Conservation (phyloP, 2,329 filamentous ascomycete genomes). For the Helotiales sp. region DNA sequence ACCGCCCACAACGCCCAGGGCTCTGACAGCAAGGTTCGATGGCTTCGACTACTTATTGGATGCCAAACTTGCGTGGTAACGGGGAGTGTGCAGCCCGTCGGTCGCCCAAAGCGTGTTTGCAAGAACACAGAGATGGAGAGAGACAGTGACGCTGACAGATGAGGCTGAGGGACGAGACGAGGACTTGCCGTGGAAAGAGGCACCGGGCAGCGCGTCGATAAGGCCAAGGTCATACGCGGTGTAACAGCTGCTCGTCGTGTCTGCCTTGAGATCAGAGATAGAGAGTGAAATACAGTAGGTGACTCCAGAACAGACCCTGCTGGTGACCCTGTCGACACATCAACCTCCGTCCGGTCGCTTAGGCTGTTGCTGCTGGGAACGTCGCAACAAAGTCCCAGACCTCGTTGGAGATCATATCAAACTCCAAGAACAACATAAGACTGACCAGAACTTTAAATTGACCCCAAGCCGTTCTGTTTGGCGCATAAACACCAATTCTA, state of each 20-base stretch:
- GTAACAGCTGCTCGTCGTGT: constrained; percentile 5
- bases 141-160: neutral
- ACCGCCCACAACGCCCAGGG: constrained; percentile 1
- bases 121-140: neutral
- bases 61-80: neutral
- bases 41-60: constrained; percentile 3
- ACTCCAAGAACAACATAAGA: neutral
- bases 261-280: neutral
- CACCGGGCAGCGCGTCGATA: neutral
- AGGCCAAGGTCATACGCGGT: neutral
- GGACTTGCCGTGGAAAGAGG: neutral
- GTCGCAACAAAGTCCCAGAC: constrained; percentile 1
- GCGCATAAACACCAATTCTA: constrained; percentile 1
- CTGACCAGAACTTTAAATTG: constrained; percentile 2
- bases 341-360: neutral
- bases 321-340: neutral
- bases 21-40: neutral
- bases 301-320: neutral
- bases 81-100: neutral
- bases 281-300: neutral
- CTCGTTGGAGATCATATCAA: neutral
- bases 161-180: constrained; percentile 1
- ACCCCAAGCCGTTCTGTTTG: neutral
- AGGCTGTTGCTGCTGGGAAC: neutral
- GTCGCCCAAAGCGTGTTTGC: neutral